phyloP scores from a whole-genome alignment of 257 asterid genomes.

The Gentiana macrophylla region DNA sequence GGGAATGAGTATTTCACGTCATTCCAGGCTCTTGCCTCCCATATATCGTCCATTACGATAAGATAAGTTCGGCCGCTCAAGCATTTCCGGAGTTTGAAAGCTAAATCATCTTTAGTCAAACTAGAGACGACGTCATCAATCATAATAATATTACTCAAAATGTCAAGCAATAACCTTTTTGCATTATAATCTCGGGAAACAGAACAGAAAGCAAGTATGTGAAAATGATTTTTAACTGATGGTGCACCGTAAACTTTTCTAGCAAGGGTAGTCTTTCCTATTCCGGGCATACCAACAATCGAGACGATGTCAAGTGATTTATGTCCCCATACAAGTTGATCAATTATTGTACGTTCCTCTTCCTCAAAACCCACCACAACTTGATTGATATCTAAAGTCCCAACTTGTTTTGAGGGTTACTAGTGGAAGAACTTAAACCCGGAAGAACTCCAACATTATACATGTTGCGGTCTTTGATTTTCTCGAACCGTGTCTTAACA shows the following conservation, averaged over 20 bases:
- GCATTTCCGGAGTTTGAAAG: slow-evolving; percentile 1
- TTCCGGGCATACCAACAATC: slow-evolving; percentile 11
- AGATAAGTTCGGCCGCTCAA: slow-evolving; percentile 6
- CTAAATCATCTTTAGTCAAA: slow-evolving; percentile 2
- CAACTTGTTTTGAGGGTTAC: no score
- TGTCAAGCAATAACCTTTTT: neutral
- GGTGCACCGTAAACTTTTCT: neutral
- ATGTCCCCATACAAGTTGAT: neutral
- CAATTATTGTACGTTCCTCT: neutral
- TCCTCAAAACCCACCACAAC: no score
- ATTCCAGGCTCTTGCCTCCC: slow-evolving; percentile 8
- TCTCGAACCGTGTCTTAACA: no score
- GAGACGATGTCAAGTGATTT: neutral
- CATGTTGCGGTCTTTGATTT: no score
- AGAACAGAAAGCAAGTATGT: slow-evolving; percentile 1
- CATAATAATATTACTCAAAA: neutral
- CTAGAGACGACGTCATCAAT: neutral
- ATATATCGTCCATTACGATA: slow-evolving; percentile 15
- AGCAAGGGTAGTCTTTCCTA: slow-evolving; percentile 9
- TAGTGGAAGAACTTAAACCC: neutral
- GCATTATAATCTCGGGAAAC: neutral
- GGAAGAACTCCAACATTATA: neutral
- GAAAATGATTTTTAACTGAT: neutral
- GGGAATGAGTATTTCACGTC: neutral
- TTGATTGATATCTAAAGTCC: no score